These are phyloP conservation scores for Chrysoporthe puriensis DNA, from an alignment of 2,329 filamentous ascomycete species.

Conservation along the genomic window DNA sequence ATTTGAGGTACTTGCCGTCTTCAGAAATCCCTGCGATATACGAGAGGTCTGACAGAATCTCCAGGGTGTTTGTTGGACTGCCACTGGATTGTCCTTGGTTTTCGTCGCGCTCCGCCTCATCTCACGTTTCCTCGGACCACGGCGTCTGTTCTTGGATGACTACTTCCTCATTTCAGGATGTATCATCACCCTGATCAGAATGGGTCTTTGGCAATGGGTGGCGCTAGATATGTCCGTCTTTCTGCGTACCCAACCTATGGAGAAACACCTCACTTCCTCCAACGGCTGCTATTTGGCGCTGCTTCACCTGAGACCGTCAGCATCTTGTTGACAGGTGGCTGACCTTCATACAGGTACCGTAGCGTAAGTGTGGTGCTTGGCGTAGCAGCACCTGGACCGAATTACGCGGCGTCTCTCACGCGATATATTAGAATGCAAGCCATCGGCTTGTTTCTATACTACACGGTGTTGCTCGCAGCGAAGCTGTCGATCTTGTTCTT, in stretches of 20 bases:
- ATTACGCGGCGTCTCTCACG: not conserved
- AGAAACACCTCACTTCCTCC: not conserved
- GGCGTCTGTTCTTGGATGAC: constrained; percentile 9
- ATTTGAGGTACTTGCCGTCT: not conserved
- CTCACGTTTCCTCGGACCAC: not conserved
- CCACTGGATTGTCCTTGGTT: not conserved
- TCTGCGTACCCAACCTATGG: not conserved
- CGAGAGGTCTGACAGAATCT: not conserved
- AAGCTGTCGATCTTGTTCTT: constrained; percentile 16
- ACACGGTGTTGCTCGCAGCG: not conserved
- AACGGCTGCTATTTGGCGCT: not conserved
- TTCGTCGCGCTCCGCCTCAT: not conserved
- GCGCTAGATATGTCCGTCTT: constrained; percentile 1
- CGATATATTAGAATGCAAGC: constrained; percentile 1
- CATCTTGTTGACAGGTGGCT: not conserved
- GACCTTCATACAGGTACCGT: not conserved
- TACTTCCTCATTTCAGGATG: not conserved
- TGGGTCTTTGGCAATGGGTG: not conserved
- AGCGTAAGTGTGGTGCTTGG: not conserved
- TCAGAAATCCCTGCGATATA: not conserved
- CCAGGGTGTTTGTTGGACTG: not conserved
- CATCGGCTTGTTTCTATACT: not conserved
- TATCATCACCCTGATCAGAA: not conserved
- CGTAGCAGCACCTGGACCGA: not conserved
- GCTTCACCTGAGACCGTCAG: not conserved